phyloP scores from a whole-genome alignment of 148 eudicot species.

The Talinum fruticosum region DNA sequence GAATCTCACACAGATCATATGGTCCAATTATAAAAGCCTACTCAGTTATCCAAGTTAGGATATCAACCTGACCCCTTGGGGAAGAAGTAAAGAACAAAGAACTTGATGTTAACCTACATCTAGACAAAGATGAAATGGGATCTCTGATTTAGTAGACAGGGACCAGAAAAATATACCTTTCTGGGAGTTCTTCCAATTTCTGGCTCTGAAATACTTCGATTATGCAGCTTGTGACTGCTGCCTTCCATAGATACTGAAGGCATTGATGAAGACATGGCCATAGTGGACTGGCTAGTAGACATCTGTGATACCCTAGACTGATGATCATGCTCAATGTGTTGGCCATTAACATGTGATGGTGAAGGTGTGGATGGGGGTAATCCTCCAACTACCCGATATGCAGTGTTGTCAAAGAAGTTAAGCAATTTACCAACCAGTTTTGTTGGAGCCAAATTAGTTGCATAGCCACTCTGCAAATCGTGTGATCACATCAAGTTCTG shows the following conservation, averaged over 20 bases:
- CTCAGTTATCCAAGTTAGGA: background rate
- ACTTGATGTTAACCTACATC: too few species aligned
- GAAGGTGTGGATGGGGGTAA: slow-evolving; percentile 70
- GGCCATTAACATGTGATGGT: slow-evolving; percentile 37
- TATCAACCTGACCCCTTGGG: background rate
- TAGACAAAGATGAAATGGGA: too few species aligned
- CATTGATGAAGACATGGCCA: slow-evolving; percentile 85
- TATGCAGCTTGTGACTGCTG: slow-evolving; percentile 47
- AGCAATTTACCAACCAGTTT: slow-evolving; percentile 70
- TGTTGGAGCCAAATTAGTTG: slow-evolving; percentile 65
- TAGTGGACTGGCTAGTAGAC: slow-evolving; percentile 73
- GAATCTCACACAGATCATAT: background rate
- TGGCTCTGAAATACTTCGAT: slow-evolving; percentile 87
- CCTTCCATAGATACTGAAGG: slow-evolving; percentile 59
- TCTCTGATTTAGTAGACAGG: background rate
- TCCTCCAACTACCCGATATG: slow-evolving; percentile 91
- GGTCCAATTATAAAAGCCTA: background rate
- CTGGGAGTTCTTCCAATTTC: slow-evolving; percentile 71
- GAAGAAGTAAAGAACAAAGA: background rate
- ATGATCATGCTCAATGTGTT: slow-evolving; percentile 41
- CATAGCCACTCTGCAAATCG: slow-evolving; percentile 67
- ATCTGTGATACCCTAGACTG: slow-evolving; percentile 54
- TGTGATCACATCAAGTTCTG: slow-evolving; percentile 9
- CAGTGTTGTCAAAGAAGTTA: slow-evolving; percentile 73
- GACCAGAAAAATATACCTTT: slow-evolving; percentile 46